These are phyloP conservation scores for Apiotrichum veenhuisii DNA, from an alignment of 1,284 basidiomycete species.

Conservation along the genomic window DNA sequence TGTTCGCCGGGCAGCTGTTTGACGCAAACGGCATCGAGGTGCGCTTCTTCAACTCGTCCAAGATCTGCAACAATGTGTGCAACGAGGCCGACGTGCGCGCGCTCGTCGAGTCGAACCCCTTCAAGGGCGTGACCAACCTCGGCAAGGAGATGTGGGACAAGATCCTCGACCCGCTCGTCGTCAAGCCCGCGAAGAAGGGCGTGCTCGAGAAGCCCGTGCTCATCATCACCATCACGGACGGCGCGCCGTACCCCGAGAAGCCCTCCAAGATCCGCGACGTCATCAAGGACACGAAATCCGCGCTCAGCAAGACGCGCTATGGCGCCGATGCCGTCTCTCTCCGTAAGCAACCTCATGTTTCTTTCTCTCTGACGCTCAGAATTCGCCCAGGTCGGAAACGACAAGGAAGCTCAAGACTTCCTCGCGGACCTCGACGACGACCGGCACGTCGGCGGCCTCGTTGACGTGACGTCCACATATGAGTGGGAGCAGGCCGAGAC, in stretches of 20 bases:
- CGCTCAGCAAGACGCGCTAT: conserved; percentile 11
- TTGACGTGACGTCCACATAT: conserved; percentile 12
- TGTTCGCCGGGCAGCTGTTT: conserved; percentile 46
- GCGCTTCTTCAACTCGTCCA: conserved; percentile 50
- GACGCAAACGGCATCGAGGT: conserved; percentile 51
- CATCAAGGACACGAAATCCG: conserved; percentile 9
- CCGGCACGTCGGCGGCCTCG: conserved; percentile 8
- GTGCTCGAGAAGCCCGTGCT: conserved; percentile 51
- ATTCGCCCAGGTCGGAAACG: conserved; percentile 17
- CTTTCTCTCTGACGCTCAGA: background rate
- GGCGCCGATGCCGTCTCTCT: conserved; percentile 10
- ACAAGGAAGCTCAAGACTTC: conserved; percentile 14
- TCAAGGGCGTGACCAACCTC: conserved; percentile 22
- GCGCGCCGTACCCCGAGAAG: conserved; percentile 12
- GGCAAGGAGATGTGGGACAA: conserved; percentile 37
- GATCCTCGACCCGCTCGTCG: conserved; percentile 50
- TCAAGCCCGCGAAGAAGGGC: conserved; percentile 44
- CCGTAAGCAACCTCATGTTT: background rate
- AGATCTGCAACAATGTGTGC: conserved; percentile 50
- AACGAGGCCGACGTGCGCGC: conserved; percentile 31
- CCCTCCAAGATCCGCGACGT: conserved; percentile 7
- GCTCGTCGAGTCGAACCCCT: conserved; percentile 5
- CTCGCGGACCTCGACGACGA: conserved; percentile 15
- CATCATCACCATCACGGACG: conserved; percentile 49
- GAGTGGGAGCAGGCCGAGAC: conserved; percentile 14